Evolutionary conservation across 257 asterid species (phyloP).

Genomic region (Solanum ossicruentum): DNA sequence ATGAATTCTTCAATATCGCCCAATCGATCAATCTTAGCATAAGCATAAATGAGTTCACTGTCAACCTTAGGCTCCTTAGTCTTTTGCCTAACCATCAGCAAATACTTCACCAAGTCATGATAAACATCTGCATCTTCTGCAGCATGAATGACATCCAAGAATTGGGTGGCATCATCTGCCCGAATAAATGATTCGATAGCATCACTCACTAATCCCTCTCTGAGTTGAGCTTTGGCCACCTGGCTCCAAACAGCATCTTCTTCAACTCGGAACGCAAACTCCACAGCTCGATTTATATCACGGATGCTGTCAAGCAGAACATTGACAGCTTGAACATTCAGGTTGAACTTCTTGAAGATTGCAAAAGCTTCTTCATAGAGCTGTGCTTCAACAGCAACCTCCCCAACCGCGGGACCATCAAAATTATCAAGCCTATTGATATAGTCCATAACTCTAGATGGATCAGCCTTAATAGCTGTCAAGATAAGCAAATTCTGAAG

Average conservation of each 20-base stretch:
- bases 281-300: constrained; percentile 91
- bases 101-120: constrained; percentile 90
- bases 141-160: constrained; percentile 86
- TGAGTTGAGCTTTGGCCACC: constrained; percentile 94
- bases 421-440: constrained; percentile 92
- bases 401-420: constrained; percentile 99
- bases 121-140: constrained; percentile 82
- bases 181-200: constrained; percentile 98
- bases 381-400: constrained; percentile 92
- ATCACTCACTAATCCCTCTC: constrained; percentile 95
- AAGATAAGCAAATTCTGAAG: constrained; percentile 82
- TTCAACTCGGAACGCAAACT: constrained; percentile 97
- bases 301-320: constrained; percentile 83
- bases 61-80: constrained; percentile 97
- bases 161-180: constrained; percentile 90
- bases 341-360: constrained; percentile 89
- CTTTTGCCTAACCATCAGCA: constrained; percentile 97
- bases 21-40: constrained; percentile 92
- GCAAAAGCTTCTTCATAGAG: constrained; percentile 91
- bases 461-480: constrained; percentile 97
- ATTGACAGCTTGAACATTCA: constrained; percentile 98
- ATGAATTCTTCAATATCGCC: constrained; percentile 86
- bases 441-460: constrained; percentile 97
- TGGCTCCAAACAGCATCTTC: constrained; percentile 99
- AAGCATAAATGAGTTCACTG: constrained; percentile 95